Evolutionary conservation across 108 stramenopile species (phyloP), one percentile per base, ranked within the genome.

Genomic region (Cyclotella cryptica): DNA sequence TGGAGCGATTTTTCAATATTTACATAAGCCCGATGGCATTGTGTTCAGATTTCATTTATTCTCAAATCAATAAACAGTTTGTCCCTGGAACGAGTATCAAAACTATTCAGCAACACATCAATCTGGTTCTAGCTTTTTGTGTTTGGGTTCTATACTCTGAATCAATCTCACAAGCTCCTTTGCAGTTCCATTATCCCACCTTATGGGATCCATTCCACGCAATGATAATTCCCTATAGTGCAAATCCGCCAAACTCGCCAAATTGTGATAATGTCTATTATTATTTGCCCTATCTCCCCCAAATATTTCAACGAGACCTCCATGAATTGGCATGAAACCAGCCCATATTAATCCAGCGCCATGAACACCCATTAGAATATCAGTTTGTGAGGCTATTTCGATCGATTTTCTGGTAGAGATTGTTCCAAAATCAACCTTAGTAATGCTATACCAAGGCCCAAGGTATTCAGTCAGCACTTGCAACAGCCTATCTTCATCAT

Each of bases 161-260:
- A 75, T 75, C 49, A 49, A 55, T 51, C 4, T 55, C 40, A 66
- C 74, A 27, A 75, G 41, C 39, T 75, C 57, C 66, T 66, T 57
- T 22, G 54, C 53, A 26, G 62, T 54, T 21, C 22, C 53, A 41
- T 43, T 44, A 66, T 66, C 24, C 74, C 64, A 75, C 27, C 8
- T 55, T 44, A 75, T 18, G 24, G 9, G 47, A 19, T 65, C 13
- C 19, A 19, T 28, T 21, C 63, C 11, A 30, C 45, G 19, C 65
- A 75, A 44, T 28, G 53, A 44, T 14, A 65, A 19, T 44, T 43
- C 43, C 17, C 63, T n/a, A 29, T 75, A 75, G 46, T 75, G 74
- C 24, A 75, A 45, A 66, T 75, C 74, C 3, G 74, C 65, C 18
- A 75, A 40, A 66, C 74, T 75, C 11, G 74, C 74, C 6, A 75